Evolutionary conservation across 169 alveolate species (phyloP).

Genomic region (Eimeria necatrix): DNA sequence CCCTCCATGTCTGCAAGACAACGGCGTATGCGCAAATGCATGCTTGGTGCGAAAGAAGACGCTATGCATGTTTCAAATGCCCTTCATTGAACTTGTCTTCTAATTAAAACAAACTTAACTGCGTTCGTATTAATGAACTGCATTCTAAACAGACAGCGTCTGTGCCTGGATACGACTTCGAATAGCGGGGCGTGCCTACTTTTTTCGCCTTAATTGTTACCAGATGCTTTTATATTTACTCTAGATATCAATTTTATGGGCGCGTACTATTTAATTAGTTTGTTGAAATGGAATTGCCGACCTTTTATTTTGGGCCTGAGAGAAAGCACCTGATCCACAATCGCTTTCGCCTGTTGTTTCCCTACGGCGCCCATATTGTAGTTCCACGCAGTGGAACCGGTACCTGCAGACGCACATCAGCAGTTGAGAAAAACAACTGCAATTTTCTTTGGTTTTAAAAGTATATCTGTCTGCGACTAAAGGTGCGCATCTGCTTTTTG

Average conservation of each 20-base stretch:
- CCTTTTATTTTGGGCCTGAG: constrained; percentile 27
- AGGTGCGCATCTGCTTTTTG: background rate
- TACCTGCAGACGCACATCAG: constrained; percentile 81
- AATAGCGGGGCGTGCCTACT: too few relatives aligned
- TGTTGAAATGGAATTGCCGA: background rate
- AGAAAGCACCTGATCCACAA: constrained; percentile 79
- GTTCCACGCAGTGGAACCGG: constrained; percentile 94
- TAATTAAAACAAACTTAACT: too few relatives aligned
- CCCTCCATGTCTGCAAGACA: background rate
- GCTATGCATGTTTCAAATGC: too few relatives aligned
- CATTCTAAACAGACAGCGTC: too few relatives aligned
- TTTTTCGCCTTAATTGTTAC: too few relatives aligned
- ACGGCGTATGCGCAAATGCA: background rate
- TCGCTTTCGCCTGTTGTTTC: constrained; percentile 83
- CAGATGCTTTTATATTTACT: too few relatives aligned
- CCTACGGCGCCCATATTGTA: constrained; percentile 83
- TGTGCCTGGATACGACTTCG: too few relatives aligned
- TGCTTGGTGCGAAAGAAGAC: too few relatives aligned
- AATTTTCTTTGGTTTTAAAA: background rate
- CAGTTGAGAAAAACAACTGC: background rate
- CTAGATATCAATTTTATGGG: too few relatives aligned
- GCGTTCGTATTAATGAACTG: too few relatives aligned
- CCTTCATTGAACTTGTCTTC: too few relatives aligned
- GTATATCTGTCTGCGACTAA: background rate
- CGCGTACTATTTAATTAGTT: background rate